Evolutionary conservation across 2,329 filamentous ascomycete genomes (phyloP).

Genomic region (Diplodia intermedia): DNA sequence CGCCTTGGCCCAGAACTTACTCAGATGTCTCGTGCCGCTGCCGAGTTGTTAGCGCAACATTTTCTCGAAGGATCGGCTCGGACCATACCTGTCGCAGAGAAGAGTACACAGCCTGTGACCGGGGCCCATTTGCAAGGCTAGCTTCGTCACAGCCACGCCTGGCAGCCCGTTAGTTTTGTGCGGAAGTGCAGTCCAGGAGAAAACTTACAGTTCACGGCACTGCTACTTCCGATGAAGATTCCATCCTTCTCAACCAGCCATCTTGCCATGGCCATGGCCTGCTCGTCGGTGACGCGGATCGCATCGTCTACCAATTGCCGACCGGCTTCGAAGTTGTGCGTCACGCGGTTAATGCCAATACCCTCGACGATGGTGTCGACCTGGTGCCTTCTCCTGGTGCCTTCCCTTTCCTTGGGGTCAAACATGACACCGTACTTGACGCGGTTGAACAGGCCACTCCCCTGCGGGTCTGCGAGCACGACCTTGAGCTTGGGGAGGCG

Average conservation of each 20-base stretch:
- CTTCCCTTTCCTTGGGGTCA: slow-evolving; percentile 84
- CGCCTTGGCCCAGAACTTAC: slow-evolving; percentile 82
- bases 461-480: slow-evolving; percentile 91
- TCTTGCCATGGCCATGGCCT: slow-evolving; percentile 91
- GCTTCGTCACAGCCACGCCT: slow-evolving; percentile 72
- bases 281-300: slow-evolving; percentile 83
- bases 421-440: slow-evolving; percentile 97
- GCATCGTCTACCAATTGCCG: slow-evolving; percentile 88
- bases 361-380: slow-evolving; percentile 97
- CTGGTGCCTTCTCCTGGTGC: slow-evolving; percentile 85
- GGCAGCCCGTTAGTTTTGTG: neutral
- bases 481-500: slow-evolving; percentile 69
- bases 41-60: slow-evolving; percentile 32
- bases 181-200: neutral
- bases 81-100: slow-evolving; percentile 68
- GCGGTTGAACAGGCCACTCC: slow-evolving; percentile 90
- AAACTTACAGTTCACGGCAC: slow-evolving; percentile 86
- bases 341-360: slow-evolving; percentile 94
- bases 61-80: neutral
- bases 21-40: slow-evolving; percentile 75
- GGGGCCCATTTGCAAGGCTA: slow-evolving; percentile 70
- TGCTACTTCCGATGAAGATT: slow-evolving; percentile 92
- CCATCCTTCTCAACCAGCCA: slow-evolving; percentile 97
- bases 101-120: slow-evolving; percentile 75
- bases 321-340: slow-evolving; percentile 88